Evolutionary conservation across 257 asterid genomes (phyloP).

Genomic region (Solanum pennellii): DNA sequence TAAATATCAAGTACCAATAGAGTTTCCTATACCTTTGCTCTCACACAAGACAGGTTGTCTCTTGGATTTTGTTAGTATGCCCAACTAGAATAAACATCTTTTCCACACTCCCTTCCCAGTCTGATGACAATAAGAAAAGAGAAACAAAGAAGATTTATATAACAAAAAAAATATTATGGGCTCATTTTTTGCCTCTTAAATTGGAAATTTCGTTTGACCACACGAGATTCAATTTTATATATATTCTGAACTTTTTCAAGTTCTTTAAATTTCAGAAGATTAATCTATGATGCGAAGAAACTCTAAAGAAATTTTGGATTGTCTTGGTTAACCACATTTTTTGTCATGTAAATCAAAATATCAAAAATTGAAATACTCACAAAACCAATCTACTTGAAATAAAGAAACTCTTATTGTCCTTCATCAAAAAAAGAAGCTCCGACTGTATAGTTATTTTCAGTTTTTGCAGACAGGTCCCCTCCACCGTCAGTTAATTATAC

Average conservation of each 20-base stretch:
- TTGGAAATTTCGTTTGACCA: background rate
- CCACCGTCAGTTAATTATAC: background rate
- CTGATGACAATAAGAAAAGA: background rate
- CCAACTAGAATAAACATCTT: background rate
- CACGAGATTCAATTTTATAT: background rate
- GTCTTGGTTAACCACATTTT: background rate
- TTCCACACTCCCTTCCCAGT: background rate
- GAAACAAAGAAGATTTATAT: background rate
- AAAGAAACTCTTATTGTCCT: background rate
- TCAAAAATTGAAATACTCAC: background rate
- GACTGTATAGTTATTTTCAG: background rate
- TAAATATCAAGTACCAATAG: background rate
- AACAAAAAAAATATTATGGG: background rate
- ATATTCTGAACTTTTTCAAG: background rate
- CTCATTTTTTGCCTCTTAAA: background rate
- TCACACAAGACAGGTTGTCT: background rate
- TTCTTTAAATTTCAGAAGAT: background rate
- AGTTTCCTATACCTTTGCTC: background rate
- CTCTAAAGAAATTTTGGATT: background rate
- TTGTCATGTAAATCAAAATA: background rate
- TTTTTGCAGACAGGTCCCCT: background rate
- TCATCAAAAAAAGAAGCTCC: background rate
- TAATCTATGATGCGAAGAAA: background rate
- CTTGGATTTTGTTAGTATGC: background rate
- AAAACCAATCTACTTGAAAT: background rate